Conservation (phyloP, 805 yeast species). For the Komagataella phaffii region DNA sequence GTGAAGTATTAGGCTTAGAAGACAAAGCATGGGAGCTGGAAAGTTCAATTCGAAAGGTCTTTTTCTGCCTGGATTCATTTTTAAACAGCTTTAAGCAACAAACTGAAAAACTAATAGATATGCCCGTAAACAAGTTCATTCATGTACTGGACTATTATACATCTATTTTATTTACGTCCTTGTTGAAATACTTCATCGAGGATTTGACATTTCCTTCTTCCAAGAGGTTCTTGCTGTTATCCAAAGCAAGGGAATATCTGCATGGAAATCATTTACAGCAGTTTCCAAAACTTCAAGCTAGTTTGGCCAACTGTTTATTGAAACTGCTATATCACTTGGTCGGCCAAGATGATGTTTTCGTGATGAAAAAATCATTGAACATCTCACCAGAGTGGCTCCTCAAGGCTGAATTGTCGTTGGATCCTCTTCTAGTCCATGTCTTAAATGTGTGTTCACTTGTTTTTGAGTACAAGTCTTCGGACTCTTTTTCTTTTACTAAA, state of each 20-base stretch:
- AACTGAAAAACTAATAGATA: background rate
- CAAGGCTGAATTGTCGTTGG: background rate
- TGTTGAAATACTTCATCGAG: background rate
- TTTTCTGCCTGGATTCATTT: background rate
- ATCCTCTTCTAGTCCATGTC: background rate
- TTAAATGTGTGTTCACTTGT: background rate
- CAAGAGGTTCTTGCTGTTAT: background rate
- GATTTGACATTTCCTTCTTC: background rate
- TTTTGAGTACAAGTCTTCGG: background rate
- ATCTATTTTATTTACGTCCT: background rate
- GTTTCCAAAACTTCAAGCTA: background rate
- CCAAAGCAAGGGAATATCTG: background rate
- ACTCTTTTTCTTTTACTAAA: background rate
- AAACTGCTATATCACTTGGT: background rate
- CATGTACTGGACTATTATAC: background rate
- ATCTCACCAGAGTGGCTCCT: background rate
- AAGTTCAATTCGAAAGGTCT: background rate
- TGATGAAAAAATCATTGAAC: background rate
- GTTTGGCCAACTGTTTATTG: background rate
- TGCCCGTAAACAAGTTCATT: background rate
- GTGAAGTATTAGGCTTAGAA: slow-evolving; percentile 1
- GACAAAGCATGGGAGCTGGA: background rate
- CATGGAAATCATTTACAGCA: background rate
- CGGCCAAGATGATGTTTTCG: background rate
- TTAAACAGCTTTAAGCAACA: background rate